phyloP scores from a whole-genome alignment of 2,329 filamentous ascomycete genomes.

The Apiospora pterosperma region DNA sequence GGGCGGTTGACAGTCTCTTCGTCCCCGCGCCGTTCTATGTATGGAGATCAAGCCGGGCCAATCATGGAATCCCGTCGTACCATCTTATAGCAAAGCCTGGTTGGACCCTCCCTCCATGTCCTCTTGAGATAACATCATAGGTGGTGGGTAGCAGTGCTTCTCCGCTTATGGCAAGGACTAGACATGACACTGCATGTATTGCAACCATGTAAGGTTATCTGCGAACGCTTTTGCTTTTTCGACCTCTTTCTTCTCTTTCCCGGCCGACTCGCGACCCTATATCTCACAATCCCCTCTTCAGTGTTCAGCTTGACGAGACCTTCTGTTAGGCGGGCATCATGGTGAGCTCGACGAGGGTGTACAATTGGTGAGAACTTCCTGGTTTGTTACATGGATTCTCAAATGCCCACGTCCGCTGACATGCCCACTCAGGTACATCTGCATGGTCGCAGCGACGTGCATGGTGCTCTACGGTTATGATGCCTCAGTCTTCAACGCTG shows the following conservation, averaged over 20 bases:
- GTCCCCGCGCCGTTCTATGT: not conserved
- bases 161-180: not conserved
- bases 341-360: constrained; percentile 33
- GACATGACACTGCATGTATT: not conserved
- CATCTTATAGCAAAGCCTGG: not conserved
- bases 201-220: not conserved
- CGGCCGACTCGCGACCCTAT: not conserved
- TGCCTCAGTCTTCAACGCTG: constrained; percentile 70
- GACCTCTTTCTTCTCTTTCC: not conserved
- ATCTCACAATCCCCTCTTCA: not conserved
- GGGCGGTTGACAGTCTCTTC: not conserved
- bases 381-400: not conserved
- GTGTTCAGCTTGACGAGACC: not conserved
- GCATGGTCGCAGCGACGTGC: constrained; percentile 66
- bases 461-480: constrained; percentile 77
- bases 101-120: not conserved
- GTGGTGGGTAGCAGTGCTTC: not conserved
- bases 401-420: not conserved
- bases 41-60: not conserved
- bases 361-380: constrained; percentile 39
- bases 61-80: not conserved
- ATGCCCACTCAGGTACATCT: constrained; percentile 54
- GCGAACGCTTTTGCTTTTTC: not conserved
- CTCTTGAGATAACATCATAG: not conserved
- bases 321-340: constrained; percentile 24